Evolutionary conservation across 2,329 filamentous ascomycete genomes (phyloP).

Genomic region (Tolypocladium nubicola): DNA sequence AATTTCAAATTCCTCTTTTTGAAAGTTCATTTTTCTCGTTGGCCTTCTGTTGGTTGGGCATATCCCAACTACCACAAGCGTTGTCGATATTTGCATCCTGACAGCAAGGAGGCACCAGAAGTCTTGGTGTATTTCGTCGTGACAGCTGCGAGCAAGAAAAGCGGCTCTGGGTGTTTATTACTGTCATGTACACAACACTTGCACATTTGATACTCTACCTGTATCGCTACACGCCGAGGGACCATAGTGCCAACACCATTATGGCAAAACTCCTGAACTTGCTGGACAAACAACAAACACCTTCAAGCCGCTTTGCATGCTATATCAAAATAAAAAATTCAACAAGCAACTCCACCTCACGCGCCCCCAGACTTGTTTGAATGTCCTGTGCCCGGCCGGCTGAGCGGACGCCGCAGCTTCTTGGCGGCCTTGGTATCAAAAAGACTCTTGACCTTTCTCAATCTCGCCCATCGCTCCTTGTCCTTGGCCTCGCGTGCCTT

Average conservation of each 20-base stretch:
- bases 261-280: neutral
- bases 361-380: conserved; percentile 10
- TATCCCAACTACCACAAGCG: neutral
- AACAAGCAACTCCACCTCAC: neutral
- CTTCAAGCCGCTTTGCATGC: neutral
- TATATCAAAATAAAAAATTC: neutral
- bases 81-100: neutral
- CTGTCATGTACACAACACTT: neutral
- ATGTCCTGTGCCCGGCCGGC: conserved; percentile 29
- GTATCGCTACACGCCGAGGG: neutral
- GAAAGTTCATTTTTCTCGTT: neutral
- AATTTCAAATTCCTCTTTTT: neutral
- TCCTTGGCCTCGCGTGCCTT: conserved; percentile 46
- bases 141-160: neutral
- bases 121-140: neutral
- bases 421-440: conserved; percentile 55
- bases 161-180: neutral
- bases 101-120: neutral
- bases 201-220: neutral
- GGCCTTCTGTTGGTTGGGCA: too few relatives aligned
- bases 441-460: conserved; percentile 60
- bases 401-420: conserved; percentile 33
- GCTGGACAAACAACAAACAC: neutral
- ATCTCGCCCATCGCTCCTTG: conserved; percentile 61
- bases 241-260: neutral